Evolutionary conservation across 306 rosid species (phyloP).

Genomic region (Prunus fruticosa): DNA sequence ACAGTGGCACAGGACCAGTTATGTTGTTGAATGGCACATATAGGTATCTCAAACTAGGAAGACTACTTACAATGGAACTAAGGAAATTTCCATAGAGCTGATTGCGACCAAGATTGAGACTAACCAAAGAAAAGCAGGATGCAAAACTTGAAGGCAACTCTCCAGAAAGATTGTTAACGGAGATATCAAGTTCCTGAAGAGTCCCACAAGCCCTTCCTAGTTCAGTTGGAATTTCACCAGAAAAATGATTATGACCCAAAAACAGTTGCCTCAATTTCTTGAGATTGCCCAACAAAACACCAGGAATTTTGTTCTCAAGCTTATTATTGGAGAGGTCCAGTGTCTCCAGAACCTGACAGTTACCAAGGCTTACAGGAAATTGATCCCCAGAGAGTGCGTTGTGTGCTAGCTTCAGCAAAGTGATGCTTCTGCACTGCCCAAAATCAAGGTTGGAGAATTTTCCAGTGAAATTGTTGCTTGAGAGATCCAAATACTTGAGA

Average conservation of each 20-base stretch:
- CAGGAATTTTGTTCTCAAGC: slow-evolving; percentile 41
- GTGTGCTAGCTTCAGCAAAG: slow-evolving; percentile 38
- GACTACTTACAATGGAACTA: slow-evolving; percentile 36
- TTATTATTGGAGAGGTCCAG: slow-evolving; percentile 57
- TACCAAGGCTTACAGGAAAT: slow-evolving; percentile 39
- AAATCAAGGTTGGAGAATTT: slow-evolving; percentile 42
- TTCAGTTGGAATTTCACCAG: slow-evolving; percentile 51
- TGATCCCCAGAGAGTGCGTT: slow-evolving; percentile 33
- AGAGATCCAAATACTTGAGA: slow-evolving; percentile 51
- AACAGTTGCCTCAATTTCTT: slow-evolving; percentile 45
- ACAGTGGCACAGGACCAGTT: slow-evolving; percentile 51
- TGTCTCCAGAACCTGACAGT: slow-evolving; percentile 42
- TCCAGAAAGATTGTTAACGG: slow-evolving; percentile 50
- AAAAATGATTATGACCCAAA: slow-evolving; percentile 41
- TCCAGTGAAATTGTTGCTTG: slow-evolving; percentile 50
- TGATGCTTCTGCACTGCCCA: slow-evolving; percentile 40
- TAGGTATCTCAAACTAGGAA: slow-evolving; percentile 43
- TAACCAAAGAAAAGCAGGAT: slow-evolving; percentile 44
- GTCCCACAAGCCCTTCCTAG: slow-evolving; percentile 43
- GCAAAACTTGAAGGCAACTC: slow-evolving; percentile 48
- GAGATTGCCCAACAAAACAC: slow-evolving; percentile 35
- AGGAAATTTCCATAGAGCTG: slow-evolving; percentile 52
- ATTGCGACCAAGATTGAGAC: slow-evolving; percentile 54
- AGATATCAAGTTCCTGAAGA: slow-evolving; percentile 54
- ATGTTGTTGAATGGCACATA: slow-evolving; percentile 60